phyloP scores from a whole-genome alignment of 2,329 filamentous ascomycete species.

The Madurella mycetomatis region DNA sequence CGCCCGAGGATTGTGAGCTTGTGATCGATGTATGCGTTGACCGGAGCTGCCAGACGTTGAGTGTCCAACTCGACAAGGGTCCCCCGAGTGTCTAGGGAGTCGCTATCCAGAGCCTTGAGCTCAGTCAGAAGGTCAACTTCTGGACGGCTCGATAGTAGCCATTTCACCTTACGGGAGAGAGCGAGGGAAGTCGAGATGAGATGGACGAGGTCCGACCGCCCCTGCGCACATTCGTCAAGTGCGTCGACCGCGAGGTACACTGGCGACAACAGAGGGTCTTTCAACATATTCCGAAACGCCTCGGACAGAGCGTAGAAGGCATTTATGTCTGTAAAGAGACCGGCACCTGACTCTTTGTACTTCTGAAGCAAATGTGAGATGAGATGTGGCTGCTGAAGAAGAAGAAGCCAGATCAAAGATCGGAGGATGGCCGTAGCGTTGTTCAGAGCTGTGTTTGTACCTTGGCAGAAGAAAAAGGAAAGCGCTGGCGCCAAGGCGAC shows the following conservation, averaged over 20 bases:
- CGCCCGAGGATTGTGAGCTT: slow-evolving; percentile 14
- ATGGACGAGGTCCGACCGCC: slow-evolving; percentile 4
- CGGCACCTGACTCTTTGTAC: slow-evolving; percentile 17
- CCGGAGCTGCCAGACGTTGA: slow-evolving; percentile 14
- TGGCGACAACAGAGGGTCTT: slow-evolving; percentile 6
- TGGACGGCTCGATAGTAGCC: slow-evolving; percentile 21
- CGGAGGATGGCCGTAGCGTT: slow-evolving; percentile 19
- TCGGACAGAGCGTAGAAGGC: slow-evolving; percentile 14
- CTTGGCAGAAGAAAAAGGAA: slow-evolving; percentile 21
- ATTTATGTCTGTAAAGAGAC: slow-evolving; percentile 16
- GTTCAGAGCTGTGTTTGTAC: slow-evolving; percentile 17
- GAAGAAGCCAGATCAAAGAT: slow-evolving; percentile 22
- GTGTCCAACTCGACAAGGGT: slow-evolving; percentile 19
- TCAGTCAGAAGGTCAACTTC: no score
- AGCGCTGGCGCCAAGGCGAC: slow-evolving; percentile 7
- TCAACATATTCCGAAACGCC: slow-evolving; percentile 15
- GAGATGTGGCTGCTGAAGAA: slow-evolving; percentile 21
- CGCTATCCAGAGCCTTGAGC: slow-evolving; percentile 6
- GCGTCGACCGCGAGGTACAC: slow-evolving; percentile 14
- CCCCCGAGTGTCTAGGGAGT: no score
- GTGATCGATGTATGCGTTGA: slow-evolving; percentile 19
- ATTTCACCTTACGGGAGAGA: slow-evolving; percentile 16
- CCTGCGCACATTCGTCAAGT: slow-evolving; percentile 12
- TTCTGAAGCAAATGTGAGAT: slow-evolving; percentile 21
- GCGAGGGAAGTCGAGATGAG: slow-evolving; percentile 9